Evolutionary conservation across 371 early-diverging fungal genomes (phyloP), one percentile per base, ranked within the genome.

Genomic region (Rhizopus sp.): DNA sequence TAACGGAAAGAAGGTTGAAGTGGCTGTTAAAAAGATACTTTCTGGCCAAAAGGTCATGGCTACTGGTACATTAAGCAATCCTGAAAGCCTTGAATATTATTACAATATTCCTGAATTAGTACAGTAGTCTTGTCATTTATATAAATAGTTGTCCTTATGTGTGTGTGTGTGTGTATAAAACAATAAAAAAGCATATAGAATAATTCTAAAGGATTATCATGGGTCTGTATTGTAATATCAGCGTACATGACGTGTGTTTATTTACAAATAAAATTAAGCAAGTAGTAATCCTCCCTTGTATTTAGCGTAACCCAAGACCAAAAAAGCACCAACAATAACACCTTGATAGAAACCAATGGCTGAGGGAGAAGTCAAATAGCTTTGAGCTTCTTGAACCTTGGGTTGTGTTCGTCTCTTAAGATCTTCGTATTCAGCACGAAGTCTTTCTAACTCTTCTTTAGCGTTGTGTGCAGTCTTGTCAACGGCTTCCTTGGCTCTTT

Each of bases 1-100:
- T 65, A 96, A 95, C 55, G 97, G 98, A 52, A 98, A 98, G 68
- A 97, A 97, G 77, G 95, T 97, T 3, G 98, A 98, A 70, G 88
- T 98, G 12, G 97, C 96, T 3, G 94, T 98, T 47, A 98, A 97
- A 80, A 85, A 88, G 72, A 91, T 97, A 50, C 80, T 97, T 13
- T 85, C 87, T 29, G 93, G 93, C 6, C 78, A 88, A 61, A 90
- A 77, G 13, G 83, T 93, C 13, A 74, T 83, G 10, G 85, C 93
- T 12, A 78, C 81, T 15, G 88, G 87, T 12, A 89, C 92, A 0
- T 72, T 97, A 49, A 88, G 83, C 34, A 97, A 97, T 69, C 96
- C 95, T 5, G 92, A 96, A 47, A 85, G 88, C 55, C 77, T 96
- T 39, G 75, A 82, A 13, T 78, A 92, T 38, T 95, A 89, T 66